These are phyloP conservation scores for Camillea tinctor DNA, from an alignment of 2,329 filamentous ascomycete genomes.

Conservation along the genomic window DNA sequence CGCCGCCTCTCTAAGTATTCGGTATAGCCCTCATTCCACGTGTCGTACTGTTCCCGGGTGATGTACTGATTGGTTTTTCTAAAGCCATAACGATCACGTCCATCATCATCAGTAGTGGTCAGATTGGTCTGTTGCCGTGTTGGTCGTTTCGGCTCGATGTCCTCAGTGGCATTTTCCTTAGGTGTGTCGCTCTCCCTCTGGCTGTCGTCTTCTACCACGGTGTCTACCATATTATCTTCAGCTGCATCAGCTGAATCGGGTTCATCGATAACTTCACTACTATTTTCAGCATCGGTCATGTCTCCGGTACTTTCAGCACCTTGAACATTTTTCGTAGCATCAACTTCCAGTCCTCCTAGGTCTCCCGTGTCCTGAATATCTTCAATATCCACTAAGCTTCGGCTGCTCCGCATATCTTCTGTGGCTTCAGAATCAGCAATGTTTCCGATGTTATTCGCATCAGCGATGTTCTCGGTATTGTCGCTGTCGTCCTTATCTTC, in stretches of 20 bases:
- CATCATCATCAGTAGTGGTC: slow-evolving; percentile 47
- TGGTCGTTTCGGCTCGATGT: slow-evolving; percentile 13
- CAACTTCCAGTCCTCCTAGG: neutral
- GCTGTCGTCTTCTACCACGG: neutral
- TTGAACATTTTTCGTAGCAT: neutral
- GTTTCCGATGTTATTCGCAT: neutral
- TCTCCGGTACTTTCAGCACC: neutral
- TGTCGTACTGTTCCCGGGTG: slow-evolving; percentile 73
- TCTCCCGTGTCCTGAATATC: neutral
- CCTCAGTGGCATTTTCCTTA: slow-evolving; percentile 7
- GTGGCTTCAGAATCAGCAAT: neutral
- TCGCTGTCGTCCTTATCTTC: neutral
- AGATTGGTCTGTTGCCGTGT: slow-evolving; percentile 30
- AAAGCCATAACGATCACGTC: slow-evolving; percentile 85
- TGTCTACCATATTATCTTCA: neutral
- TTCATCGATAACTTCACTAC: neutral
- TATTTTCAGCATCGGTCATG: neutral
- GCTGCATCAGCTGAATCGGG: neutral
- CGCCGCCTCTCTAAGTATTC: slow-evolving; percentile 71
- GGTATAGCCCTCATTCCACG: slow-evolving; percentile 74
- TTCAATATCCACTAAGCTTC: neutral
- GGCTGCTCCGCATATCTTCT: neutral
- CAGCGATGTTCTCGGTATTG: neutral
- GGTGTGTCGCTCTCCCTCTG: neutral
- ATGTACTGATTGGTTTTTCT: slow-evolving; percentile 83